Evolutionary conservation across 345 rosid genomes (phyloP).

Genomic region (Nasturtium officinale): DNA sequence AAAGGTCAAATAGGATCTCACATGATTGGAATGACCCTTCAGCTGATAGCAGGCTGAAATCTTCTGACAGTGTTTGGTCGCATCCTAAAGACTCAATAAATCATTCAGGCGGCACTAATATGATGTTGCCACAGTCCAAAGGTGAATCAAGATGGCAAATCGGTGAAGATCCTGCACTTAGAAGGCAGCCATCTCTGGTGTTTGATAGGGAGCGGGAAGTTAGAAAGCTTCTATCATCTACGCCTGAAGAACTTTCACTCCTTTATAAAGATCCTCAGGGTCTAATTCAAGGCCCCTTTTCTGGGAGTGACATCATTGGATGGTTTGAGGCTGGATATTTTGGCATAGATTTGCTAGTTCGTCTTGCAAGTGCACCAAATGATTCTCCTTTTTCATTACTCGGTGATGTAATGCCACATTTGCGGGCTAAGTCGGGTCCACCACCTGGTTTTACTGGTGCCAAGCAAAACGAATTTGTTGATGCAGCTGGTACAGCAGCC

Average conservation of each 20-base stretch:
- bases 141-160: constrained; percentile 63
- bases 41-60: constrained; percentile 50
- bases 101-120: constrained; percentile 52
- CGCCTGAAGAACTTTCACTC: constrained; percentile 78
- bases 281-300: constrained; percentile 87
- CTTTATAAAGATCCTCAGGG: constrained; percentile 95
- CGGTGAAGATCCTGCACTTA: constrained; percentile 57
- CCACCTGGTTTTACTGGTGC: constrained; percentile 91
- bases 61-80: constrained; percentile 56
- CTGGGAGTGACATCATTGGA: constrained; percentile 88
- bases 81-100: constrained; percentile 52
- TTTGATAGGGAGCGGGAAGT: constrained; percentile 77
- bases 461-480: constrained; percentile 65
- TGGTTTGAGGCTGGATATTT: constrained; percentile 99
- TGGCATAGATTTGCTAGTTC: constrained; percentile 89
- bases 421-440: constrained; percentile 92
- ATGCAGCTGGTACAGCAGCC: constrained; percentile 53
- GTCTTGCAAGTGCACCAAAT: constrained; percentile 63
- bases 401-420: constrained; percentile 97
- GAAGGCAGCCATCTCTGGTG: constrained; percentile 63
- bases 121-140: constrained; percentile 49
- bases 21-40: constrained; percentile 57
- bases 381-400: constrained; percentile 76
- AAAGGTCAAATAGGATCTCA: constrained; percentile 46
- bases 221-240: constrained; percentile 55